Evolutionary conservation across 176 grass and related monocot species (phyloP), one percentile per base, ranked within the genome.

Genomic region (Chrysopogon serrulatus): DNA sequence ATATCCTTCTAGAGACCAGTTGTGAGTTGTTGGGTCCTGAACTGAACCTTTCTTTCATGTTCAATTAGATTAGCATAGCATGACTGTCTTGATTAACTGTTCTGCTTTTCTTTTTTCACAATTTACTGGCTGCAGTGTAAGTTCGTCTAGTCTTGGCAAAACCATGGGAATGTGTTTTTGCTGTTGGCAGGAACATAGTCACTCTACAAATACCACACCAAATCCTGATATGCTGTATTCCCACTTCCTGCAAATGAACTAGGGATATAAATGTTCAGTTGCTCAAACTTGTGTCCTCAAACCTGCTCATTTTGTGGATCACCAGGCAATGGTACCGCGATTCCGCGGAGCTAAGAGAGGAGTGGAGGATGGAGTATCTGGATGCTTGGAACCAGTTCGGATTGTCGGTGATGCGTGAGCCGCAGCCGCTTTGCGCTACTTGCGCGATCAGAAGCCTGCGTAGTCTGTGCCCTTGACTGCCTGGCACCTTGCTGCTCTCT

Each of bases 271-370:
- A n/a, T 47, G 19, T 1, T 82, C n/a, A 12, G 9, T 4, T 12
- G 2, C 43, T 3, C 24, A 82, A 62, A 11, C 31, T 56, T 40
- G 2, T 75, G 43, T 36, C 18, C 44, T 71, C 13, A 63, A 62
- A 36, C 49, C 2, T 44, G 12, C 41, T 67, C 44, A 21, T 15
- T 70, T 13, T 79, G n/a, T 84, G 16, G 63, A 67, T 71, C 60
- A 51, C 79, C 84, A 98, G 95, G 89, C 95, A 98, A 71, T 98
- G 95, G 92, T 93, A 87, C 74, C 82, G 15, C 4, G 92, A 95
- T 37, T 93, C 90, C 0, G 86, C 88, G 5, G 90, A 98, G 66
- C 70, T 98, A 6, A 87, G 92, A 71, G 90, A 93, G 11, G 92
- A 76, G 18, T 98, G 92, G 95, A 93, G 88, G 31, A 95, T 70